These are phyloP conservation scores for Balakata baccata DNA, from an alignment of 345 rosid species.

Conservation along the genomic window DNA sequence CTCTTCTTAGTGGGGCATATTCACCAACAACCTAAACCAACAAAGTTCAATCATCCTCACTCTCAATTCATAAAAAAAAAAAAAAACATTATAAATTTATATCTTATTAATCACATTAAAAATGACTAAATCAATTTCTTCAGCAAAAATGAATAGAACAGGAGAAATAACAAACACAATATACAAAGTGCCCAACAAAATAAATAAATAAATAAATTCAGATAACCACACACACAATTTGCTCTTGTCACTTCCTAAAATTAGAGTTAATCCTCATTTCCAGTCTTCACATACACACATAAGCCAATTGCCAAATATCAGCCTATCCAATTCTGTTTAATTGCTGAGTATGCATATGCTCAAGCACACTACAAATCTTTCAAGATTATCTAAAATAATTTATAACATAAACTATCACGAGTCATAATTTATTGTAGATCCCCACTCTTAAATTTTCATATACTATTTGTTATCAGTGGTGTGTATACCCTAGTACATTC, in stretches of 20 bases:
- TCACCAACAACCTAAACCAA: constrained; percentile 66
- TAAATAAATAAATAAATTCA: neutral
- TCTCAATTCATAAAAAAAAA: neutral
- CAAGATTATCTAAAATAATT: neutral
- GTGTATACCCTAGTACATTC: no score
- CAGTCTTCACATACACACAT: neutral
- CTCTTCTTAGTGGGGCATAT: constrained; percentile 75
- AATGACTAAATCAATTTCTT: neutral
- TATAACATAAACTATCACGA: neutral
- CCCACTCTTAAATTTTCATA: neutral
- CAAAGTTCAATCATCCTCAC: neutral
- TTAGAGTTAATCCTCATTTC: no score
- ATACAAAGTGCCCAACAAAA: neutral
- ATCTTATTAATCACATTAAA: neutral
- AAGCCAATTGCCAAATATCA: neutral
- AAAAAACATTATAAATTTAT: neutral
- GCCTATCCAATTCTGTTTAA: neutral
- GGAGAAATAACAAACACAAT: neutral
- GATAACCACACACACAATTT: neutral
- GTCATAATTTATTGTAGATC: neutral
- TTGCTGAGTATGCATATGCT: neutral
- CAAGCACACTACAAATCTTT: neutral
- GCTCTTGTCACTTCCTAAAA: no score
- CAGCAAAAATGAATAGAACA: neutral
- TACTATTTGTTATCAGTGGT: no score